Percentiles rank a stretch among this genome's conserved stretches.
Conservation (phyloP, 176 grass and related monocot genomes). For the Carex cristatella region DNA sequence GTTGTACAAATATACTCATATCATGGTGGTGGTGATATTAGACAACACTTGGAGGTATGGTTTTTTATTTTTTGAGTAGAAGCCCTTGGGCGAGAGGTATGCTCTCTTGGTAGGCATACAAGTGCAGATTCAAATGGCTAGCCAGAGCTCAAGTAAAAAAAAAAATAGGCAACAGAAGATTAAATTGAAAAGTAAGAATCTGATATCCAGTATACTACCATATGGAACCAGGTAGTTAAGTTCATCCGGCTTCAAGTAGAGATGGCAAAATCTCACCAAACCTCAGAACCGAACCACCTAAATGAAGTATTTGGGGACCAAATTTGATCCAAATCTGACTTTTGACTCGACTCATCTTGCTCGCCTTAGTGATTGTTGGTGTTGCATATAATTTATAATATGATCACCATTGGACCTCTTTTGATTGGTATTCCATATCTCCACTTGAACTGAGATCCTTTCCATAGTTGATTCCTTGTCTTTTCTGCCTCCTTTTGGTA, state of each 20-base stretch:
- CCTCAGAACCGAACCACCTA: no score
- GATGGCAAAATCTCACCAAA: no score
- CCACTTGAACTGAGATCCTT: neutral
- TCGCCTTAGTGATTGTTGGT: no score
- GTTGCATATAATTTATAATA: no score
- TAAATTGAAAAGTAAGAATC: neutral
- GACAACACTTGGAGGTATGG: constrained; percentile 89
- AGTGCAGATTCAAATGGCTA: neutral
- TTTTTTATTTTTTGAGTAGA: no score
- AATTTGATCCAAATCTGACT: neutral
- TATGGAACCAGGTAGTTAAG: neutral
- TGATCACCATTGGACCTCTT: neutral
- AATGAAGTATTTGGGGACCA: no score
- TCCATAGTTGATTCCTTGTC: neutral
- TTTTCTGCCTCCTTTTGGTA: constrained; percentile 16
- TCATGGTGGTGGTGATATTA: constrained; percentile 73
- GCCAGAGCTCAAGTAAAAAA: neutral
- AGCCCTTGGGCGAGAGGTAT: constrained; percentile 42
- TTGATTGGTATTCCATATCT: constrained; percentile 13
- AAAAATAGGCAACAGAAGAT: neutral
- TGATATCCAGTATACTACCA: neutral
- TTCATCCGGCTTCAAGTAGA: no score
- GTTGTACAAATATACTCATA: constrained; percentile 98
- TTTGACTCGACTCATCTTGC: no score
- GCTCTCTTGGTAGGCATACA: constrained; percentile 5